Evolutionary conservation across 805 yeast genomes (phyloP).

Genomic region (Saturnispora dispora): DNA sequence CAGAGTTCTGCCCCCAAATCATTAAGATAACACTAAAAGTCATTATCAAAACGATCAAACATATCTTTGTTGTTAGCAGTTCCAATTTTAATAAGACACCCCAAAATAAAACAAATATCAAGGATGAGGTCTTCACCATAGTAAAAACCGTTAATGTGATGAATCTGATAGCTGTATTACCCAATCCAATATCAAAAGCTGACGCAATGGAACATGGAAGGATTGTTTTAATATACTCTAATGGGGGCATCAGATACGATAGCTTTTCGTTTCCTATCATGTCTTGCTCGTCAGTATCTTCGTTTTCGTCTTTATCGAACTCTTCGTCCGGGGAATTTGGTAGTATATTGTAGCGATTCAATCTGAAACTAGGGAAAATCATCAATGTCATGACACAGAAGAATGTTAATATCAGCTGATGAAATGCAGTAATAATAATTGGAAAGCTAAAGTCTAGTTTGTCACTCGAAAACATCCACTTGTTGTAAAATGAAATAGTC

Average conservation of each 20-base stretch:
- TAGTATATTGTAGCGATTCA: conserved; percentile 17
- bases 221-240: conserved; percentile 43
- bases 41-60: conserved; percentile 69
- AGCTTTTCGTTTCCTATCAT: not conserved
- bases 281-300: conserved; percentile 4
- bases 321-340: not conserved
- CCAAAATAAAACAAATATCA: conserved; percentile 83
- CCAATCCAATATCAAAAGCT: conserved; percentile 90
- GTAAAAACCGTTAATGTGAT: conserved; percentile 82
- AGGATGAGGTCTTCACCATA: conserved; percentile 82
- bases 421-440: conserved; percentile 72
- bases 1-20: conserved; percentile 50
- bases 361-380: conserved; percentile 40
- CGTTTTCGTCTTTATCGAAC: not conserved
- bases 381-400: conserved; percentile 41
- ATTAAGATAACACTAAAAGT: conserved; percentile 78
- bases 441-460: conserved; percentile 79
- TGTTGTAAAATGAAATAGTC: conserved; percentile 72
- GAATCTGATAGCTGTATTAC: conserved; percentile 72
- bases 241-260: conserved; percentile 24
- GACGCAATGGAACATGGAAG: conserved; percentile 82
- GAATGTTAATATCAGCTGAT: conserved; percentile 61
- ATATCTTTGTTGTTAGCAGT: conserved; percentile 55
- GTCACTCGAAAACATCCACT: conserved; percentile 87
- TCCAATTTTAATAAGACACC: conserved; percentile 79